Percentiles rank a stretch among this genome's conserved stretches.
These are phyloP conservation scores for Themeda triandra DNA, from an alignment of 176 grass and related monocot species.

Conservation along the genomic window DNA sequence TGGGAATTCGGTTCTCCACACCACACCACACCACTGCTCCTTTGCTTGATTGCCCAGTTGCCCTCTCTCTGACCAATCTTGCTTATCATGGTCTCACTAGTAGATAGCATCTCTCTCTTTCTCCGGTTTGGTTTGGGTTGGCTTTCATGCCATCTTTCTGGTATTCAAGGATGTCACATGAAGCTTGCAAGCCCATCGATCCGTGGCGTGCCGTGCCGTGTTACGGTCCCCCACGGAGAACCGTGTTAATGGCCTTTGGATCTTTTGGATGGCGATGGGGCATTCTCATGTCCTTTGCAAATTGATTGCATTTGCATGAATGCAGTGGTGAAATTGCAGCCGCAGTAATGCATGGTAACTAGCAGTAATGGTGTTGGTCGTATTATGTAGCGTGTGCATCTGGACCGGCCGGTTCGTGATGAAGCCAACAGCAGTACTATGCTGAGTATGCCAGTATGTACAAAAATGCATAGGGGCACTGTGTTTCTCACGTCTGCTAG, in stretches of 20 bases:
- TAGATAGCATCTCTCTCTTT: not conserved
- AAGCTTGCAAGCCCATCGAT: constrained; percentile 9
- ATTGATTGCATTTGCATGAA: not conserved
- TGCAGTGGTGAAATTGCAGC: not conserved
- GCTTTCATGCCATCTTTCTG: constrained; percentile 21
- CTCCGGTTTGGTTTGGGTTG: constrained; percentile 30
- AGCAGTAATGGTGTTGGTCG: not conserved
- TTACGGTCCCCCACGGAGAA: constrained; percentile 27
- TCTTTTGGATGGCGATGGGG: constrained; percentile 19
- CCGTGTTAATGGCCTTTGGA: constrained; percentile 33
- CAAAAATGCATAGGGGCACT: not conserved
- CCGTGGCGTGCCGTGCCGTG: not conserved
- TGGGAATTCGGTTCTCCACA: constrained; percentile 35
- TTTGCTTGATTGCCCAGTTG: not conserved
- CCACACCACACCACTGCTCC: not conserved
- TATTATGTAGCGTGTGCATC: not conserved
- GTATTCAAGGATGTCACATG: constrained; percentile 51
- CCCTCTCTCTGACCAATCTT: constrained; percentile 6
- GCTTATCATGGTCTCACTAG: not conserved
- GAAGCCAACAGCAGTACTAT: not conserved
- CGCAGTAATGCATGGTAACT: not conserved
- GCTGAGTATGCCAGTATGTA: not conserved
- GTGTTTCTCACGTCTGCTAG: not conserved
- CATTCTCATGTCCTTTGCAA: constrained; percentile 17
- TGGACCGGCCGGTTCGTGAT: not conserved